Percentiles rank a stretch among this genome's conserved stretches.
phyloP scores from a whole-genome alignment of 2,329 filamentous ascomycete species.

The Talaromyces sp. region DNA sequence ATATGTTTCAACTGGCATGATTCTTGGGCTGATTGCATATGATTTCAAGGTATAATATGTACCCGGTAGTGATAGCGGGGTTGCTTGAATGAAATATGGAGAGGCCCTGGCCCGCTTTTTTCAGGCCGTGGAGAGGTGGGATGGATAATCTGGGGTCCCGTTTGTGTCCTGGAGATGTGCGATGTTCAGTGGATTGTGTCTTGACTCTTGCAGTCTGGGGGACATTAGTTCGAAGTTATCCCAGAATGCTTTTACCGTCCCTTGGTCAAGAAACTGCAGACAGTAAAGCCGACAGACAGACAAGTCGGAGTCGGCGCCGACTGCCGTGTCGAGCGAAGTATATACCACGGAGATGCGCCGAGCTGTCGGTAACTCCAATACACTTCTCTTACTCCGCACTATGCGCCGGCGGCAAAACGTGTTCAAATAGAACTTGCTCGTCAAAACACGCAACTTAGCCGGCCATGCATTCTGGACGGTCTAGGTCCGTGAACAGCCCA shows the following conservation, averaged over 20 bases:
- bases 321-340: neutral
- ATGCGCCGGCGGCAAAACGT: neutral
- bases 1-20: neutral
- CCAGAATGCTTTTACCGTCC: neutral
- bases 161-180: neutral
- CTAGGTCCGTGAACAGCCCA: neutral
- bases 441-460: neutral
- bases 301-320: constrained; percentile 1
- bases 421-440: neutral
- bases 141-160: neutral
- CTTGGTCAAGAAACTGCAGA: neutral
- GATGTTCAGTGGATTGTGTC: neutral
- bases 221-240: neutral
- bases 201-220: neutral
- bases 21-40: neutral
- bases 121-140: neutral
- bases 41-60: neutral
- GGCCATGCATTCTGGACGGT: neutral
- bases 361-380: neutral
- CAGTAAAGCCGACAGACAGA: neutral
- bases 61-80: constrained; percentile 8
- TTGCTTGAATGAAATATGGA: neutral
- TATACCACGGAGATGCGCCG: constrained; percentile 1
- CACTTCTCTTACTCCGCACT: neutral
- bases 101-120: constrained; percentile 12